Base-by-base conservation (phyloP, 225 moss, liverwort and hornwort genomes). In the Rhytidiadelphus loreus region DNA sequence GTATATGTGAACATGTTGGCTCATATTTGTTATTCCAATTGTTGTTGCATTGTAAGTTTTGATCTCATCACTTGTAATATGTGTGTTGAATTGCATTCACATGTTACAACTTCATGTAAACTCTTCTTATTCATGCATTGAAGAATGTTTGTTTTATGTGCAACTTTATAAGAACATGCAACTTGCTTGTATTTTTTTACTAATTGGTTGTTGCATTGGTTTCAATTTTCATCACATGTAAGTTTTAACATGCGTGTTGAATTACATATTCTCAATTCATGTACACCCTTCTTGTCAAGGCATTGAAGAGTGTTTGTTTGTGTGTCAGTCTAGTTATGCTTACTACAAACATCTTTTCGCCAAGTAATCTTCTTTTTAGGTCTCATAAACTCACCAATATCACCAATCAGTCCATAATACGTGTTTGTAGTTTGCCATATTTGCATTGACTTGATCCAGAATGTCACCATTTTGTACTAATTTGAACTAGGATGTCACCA, bases 71-170 rank as follows among this genome's bases (percentile, higher is more conserved):
- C 13, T 26, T 26, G 16, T 16, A 71, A 43, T 71, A 15, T 71
- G 16, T 43, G 15, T 1, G 0, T 2, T 43, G 1, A 25, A 43
- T 71, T 43, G 4, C 9, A 43, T 43, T 9, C 9, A 3, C 16
- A 71, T 43, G 9, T 71, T 71, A 71, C 5, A 43, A 70, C 26
- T 70, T 70, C 9, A 43, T 41, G 3, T 25, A 4, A 25, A 25
- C 5, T 1, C 3, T 70, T 41, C 8, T 70, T 70, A 41, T 7
- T 8, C 5, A 8, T 0, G 22, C 7, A 68, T 23, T 0, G 0
- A 8, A 70, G 5, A 8, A 5, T 69, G 13, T 25, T 41, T 70
- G 25, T 41, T 70, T 70, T 41, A 21, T 5, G n/a, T n/a, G n/a
- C n/a, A n/a, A n/a, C n/a, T n/a, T n/a, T n/a, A n/a, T n/a, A n/a